These are phyloP conservation scores for Flueggea neowawraea DNA, from an alignment of 441 rosid species.

Conservation along the genomic window DNA sequence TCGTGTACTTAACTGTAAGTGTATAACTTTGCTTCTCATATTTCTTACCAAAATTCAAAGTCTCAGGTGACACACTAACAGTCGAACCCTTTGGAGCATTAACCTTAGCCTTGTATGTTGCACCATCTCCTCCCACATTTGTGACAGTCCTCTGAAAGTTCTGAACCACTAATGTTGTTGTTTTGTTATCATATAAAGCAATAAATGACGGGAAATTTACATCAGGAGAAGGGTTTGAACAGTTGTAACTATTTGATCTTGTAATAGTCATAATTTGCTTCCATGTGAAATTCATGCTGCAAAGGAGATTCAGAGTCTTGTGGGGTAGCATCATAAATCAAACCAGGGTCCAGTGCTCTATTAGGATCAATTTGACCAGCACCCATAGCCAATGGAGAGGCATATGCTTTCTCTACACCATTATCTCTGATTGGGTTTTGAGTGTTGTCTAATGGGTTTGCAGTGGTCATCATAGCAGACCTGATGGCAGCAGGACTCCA, in stretches of 20 bases:
- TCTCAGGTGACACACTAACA: constrained; percentile 26
- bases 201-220: constrained; percentile 56
- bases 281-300: constrained; percentile 36
- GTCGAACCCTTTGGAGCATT: constrained; percentile 19
- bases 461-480: constrained; percentile 82
- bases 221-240: constrained; percentile 32
- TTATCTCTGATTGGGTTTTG: constrained; percentile 33
- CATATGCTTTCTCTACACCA: constrained; percentile 16
- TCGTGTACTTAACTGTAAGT: constrained; percentile 12
- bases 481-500: constrained; percentile 83
- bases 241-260: constrained; percentile 24
- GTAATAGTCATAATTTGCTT: constrained; percentile 36
- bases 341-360: constrained; percentile 46
- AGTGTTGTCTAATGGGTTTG: constrained; percentile 44
- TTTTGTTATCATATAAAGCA: constrained; percentile 20
- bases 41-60: constrained; percentile 22
- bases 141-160: constrained; percentile 33
- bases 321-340: constrained; percentile 44
- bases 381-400: constrained; percentile 45
- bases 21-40: constrained; percentile 31
- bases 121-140: constrained; percentile 31
- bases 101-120: constrained; percentile 26
- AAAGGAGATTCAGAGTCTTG: constrained; percentile 43
- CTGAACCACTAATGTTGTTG: neutral
- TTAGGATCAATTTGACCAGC: constrained; percentile 50